These are phyloP conservation scores for Hemisphaericaspora subhashii DNA, from an alignment of 1,139 yeast species.

Conservation along the genomic window DNA sequence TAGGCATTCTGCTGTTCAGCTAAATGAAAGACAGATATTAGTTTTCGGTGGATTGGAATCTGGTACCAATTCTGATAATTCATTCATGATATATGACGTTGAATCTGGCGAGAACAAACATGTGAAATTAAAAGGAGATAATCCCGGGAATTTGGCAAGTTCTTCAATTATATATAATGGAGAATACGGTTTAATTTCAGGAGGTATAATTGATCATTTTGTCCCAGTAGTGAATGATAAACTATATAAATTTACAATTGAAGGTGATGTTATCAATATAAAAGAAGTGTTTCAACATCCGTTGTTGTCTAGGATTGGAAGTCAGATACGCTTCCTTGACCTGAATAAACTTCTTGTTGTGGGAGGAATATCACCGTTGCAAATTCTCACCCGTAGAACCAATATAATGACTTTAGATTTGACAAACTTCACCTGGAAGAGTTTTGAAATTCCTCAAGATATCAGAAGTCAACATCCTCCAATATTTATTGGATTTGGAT, in stretches of 20 bases:
- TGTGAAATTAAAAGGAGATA: conserved; percentile 17
- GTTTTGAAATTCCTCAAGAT: conserved; percentile 28
- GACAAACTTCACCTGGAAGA: conserved; percentile 15
- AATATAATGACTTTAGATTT: conserved; percentile 19
- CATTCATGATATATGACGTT: conserved; percentile 22
- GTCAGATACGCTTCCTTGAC: conserved; percentile 28
- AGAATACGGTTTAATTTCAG: conserved; percentile 47
- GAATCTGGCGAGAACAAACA: conserved; percentile 16
- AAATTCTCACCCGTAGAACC: conserved; percentile 34
- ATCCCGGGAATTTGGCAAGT: conserved; percentile 23
- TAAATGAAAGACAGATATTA: conserved; percentile 36
- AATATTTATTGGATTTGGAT: conserved; percentile 59
- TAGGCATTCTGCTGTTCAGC: conserved; percentile 51
- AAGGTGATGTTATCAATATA: conserved; percentile 13
- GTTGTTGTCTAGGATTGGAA: conserved; percentile 45
- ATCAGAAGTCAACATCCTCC: conserved; percentile 46
- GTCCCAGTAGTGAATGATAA: conserved; percentile 33
- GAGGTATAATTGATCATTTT: conserved; percentile 48
- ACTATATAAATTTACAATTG: conserved; percentile 33
- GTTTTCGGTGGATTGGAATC: conserved; percentile 43
- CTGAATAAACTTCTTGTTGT: conserved; percentile 40
- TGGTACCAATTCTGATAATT: conserved; percentile 12
- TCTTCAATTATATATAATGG: conserved; percentile 36
- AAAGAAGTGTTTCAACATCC: conserved; percentile 9
- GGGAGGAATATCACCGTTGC: conserved; percentile 59